phyloP scores from a whole-genome alignment of 2,329 filamentous ascomycete species.

The Lasiodiplodia citricola region DNA sequence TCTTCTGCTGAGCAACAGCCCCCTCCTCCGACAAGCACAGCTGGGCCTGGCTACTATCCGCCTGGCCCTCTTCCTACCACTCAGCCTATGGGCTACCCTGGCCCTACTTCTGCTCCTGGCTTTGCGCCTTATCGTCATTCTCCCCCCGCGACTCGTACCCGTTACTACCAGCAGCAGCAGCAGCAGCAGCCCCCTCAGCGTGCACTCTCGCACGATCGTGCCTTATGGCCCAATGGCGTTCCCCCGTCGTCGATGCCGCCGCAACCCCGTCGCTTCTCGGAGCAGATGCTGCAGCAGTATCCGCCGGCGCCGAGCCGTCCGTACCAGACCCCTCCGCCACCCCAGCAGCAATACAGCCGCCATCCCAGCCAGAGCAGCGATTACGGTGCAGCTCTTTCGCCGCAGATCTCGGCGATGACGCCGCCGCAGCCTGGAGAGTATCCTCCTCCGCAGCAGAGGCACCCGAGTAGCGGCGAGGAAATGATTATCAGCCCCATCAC shows the following conservation, averaged over 20 bases:
- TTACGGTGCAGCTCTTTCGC: constrained; percentile 1
- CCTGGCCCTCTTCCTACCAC: neutral
- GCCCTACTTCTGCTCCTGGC: neutral
- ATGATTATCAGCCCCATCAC: constrained; percentile 9
- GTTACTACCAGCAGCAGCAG: constrained; percentile 9
- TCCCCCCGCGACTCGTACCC: neutral
- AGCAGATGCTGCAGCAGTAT: constrained; percentile 9
- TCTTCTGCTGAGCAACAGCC: neutral
- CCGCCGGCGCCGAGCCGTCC: neutral
- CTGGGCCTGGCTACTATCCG: neutral
- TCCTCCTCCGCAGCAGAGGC: neutral
- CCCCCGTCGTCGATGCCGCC: neutral
- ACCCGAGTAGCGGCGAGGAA: neutral
- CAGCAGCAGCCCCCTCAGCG: neutral
- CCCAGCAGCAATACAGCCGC: neutral
- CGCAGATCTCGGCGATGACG: constrained; percentile 12
- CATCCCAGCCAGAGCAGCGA: neutral
- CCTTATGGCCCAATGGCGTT: neutral
- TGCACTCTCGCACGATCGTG: constrained; percentile 14
- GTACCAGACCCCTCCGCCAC: constrained; percentile 9
- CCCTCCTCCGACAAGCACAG: neutral
- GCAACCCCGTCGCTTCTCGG: constrained; percentile 16
- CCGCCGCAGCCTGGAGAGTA: neutral
- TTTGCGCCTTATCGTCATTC: neutral
- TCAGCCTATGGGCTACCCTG: neutral